Evolutionary conservation across 176 grass and related monocot genomes (phyloP).

Genomic region (Avena eriantha): DNA sequence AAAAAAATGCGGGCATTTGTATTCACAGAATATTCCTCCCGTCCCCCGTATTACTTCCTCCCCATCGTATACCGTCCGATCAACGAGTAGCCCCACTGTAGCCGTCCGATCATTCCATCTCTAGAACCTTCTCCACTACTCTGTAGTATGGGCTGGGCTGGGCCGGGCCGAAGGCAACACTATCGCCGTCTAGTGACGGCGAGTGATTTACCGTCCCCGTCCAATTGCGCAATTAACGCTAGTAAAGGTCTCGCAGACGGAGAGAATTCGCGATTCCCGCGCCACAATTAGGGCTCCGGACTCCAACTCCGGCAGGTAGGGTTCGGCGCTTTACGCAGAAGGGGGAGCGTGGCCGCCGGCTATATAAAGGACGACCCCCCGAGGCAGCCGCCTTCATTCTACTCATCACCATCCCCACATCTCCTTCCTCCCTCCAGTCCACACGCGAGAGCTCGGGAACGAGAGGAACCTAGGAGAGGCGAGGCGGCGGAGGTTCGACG

Average conservation of each 20-base stretch:
- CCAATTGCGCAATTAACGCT: neutral
- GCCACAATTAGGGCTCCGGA: neutral
- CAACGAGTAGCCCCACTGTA: neutral
- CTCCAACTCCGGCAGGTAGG: slow-evolving; percentile 35
- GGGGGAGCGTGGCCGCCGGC: neutral
- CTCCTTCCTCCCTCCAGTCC: too few relatives aligned
- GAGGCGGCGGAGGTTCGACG: neutral
- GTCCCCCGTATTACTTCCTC: neutral
- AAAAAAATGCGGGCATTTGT: too few relatives aligned
- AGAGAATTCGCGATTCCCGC: neutral
- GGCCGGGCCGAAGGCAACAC: neutral
- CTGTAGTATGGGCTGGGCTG: neutral
- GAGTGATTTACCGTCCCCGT: neutral
- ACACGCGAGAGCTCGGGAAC: neutral
- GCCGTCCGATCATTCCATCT: neutral
- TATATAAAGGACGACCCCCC: neutral
- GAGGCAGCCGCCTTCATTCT: neutral
- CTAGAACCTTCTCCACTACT: neutral
- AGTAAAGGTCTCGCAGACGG: slow-evolving; percentile 1
- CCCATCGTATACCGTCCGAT: neutral
- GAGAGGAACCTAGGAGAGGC: neutral
- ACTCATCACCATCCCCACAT: neutral
- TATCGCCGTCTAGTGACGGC: neutral
- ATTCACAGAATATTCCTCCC: neutral
- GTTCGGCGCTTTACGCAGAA: neutral